A percentile compares a stretch with the other conserved stretches of the same genome.
Evolutionary conservation across 2,329 filamentous ascomycete genomes (phyloP).

Genomic region (Arachnopeziza araneosa): DNA sequence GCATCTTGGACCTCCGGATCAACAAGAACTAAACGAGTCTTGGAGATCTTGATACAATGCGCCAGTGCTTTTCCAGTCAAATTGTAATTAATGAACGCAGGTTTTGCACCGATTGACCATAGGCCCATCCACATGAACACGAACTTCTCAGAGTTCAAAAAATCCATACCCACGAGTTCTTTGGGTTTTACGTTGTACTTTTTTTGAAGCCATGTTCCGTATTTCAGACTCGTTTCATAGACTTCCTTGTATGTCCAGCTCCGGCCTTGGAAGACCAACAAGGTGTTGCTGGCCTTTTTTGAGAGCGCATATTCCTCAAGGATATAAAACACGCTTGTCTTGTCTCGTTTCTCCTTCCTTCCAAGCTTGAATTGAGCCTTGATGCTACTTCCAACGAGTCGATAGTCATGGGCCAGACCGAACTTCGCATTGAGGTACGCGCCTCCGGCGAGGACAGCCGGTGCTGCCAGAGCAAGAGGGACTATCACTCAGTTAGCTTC

Average conservation of each 20-base stretch:
- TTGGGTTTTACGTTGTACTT: constrained; percentile 57
- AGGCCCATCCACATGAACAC: constrained; percentile 69
- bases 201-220: constrained; percentile 69
- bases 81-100: constrained; percentile 88
- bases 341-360: constrained; percentile 50
- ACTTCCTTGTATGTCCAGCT: constrained; percentile 70
- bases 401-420: constrained; percentile 59
- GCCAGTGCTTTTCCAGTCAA: constrained; percentile 62
- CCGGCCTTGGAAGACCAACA: constrained; percentile 63
- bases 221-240: constrained; percentile 65
- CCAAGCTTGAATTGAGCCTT: constrained; percentile 39
- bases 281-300: constrained; percentile 46
- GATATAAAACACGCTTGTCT: constrained; percentile 67
- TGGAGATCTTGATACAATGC: constrained; percentile 69
- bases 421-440: constrained; percentile 74
- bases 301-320: constrained; percentile 62
- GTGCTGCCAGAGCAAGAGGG: constrained; percentile 48
- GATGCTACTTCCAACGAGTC: constrained; percentile 50
- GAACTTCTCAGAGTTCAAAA: constrained; percentile 75
- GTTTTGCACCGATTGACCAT: constrained; percentile 77
- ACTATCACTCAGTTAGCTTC: constrained; percentile 33
- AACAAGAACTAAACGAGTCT: constrained; percentile 61
- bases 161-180: constrained; percentile 76
- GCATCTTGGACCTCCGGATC: constrained; percentile 55
- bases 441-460: constrained; percentile 60